These are phyloP conservation scores for Wickerhamomyces tratensis DNA, from an alignment of 805 yeast genomes.

Conservation along the genomic window DNA sequence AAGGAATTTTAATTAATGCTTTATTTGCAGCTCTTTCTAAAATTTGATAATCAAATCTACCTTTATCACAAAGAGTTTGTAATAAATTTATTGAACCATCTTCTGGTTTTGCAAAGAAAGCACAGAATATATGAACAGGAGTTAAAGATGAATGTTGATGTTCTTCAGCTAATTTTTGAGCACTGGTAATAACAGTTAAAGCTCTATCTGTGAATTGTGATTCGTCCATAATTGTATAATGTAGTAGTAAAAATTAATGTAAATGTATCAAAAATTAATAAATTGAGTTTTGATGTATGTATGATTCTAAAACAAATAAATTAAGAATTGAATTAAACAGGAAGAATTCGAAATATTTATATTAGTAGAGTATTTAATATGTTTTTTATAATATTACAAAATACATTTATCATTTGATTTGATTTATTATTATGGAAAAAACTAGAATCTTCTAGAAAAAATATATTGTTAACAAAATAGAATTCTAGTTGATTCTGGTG, in stretches of 20 bases:
- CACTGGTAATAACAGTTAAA: constrained; percentile 65
- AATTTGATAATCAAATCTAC: constrained; percentile 76
- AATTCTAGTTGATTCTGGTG: no score
- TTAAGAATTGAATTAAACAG: no score
- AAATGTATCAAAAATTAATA: no score
- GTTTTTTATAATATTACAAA: no score
- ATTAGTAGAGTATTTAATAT: no score
- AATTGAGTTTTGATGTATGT: no score
- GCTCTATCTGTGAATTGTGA: constrained; percentile 93
- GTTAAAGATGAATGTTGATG: constrained; percentile 73
- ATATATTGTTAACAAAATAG: no score
- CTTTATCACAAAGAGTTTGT: constrained; percentile 76
- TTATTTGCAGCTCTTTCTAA: constrained; percentile 76
- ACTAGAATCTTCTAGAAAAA: no score
- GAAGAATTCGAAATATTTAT: no score
- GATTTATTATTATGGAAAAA: no score
- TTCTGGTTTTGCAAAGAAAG: constrained; percentile 59
- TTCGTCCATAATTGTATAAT: constrained; percentile 24
- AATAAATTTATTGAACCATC: constrained; percentile 56
- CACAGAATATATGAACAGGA: constrained; percentile 89
- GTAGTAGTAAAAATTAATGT: neutral
- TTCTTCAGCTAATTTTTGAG: constrained; percentile 75
- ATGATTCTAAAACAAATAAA: no score
- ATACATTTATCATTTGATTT: no score
- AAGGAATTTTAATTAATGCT: constrained; percentile 74